Evolutionary conservation across 202 grass and related monocot species (phyloP).

Genomic region (Cymbopogon flexuosus): DNA sequence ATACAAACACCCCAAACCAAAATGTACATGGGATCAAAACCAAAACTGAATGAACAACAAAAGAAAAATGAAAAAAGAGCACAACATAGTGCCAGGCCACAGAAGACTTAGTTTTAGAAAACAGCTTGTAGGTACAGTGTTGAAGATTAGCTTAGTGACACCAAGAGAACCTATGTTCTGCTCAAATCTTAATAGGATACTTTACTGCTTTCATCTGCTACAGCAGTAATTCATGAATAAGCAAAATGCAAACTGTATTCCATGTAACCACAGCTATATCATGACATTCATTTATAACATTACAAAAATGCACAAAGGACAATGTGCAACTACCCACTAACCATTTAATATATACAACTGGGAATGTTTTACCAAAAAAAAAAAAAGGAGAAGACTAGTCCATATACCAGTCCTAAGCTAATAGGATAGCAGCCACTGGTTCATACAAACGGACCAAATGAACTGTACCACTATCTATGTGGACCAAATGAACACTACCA

Average conservation of each 20-base stretch:
- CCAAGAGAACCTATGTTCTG: neutral
- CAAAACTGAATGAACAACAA: neutral
- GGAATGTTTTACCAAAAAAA: neutral
- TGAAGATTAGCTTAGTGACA: neutral
- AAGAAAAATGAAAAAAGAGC: neutral
- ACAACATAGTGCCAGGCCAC: too few relatives aligned
- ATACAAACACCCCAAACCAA: neutral
- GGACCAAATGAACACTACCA: neutral
- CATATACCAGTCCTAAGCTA: slow-evolving; percentile 6
- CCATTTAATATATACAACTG: neutral
- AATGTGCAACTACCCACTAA: neutral
- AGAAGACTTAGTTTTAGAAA: too few relatives aligned
- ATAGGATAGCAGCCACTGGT: neutral
- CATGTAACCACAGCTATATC: neutral
- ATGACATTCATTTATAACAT: neutral
- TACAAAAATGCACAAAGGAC: neutral
- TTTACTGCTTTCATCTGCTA: neutral
- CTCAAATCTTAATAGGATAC: neutral
- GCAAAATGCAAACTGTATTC: neutral
- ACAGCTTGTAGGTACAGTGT: too few relatives aligned
- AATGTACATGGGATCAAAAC: neutral
- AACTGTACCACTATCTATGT: neutral
- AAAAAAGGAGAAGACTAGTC: neutral
- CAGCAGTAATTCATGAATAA: neutral
- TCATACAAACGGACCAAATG: slow-evolving; percentile 18